Conservation (phyloP, 148 eudicot species). For the Camellia japonica region DNA sequence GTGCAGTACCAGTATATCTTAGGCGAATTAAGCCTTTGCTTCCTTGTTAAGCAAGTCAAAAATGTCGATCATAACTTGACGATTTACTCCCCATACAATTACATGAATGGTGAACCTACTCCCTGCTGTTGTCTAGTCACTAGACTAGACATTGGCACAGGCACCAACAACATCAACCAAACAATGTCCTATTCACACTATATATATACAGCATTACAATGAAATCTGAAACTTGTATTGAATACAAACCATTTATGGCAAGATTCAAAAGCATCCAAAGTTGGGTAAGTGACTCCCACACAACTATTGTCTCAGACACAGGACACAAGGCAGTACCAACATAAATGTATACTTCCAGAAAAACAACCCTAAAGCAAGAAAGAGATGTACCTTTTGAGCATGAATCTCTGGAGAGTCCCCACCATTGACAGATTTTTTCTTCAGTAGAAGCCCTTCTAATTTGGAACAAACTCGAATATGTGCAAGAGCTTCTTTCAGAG, state of each 20-base stretch:
- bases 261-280: conserved; percentile 1
- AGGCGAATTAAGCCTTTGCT: neutral
- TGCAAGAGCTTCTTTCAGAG: conserved; percentile 78
- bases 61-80: neutral
- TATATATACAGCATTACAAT: too few species aligned
- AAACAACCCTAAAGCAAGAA: neutral
- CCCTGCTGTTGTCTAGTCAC: neutral
- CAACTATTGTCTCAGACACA: neutral
- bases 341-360: neutral
- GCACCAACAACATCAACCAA: neutral
- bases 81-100: neutral
- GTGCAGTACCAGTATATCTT: neutral
- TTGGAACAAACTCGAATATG: conserved; percentile 84
- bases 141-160: neutral
- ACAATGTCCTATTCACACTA: neutral
- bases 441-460: conserved; percentile 79
- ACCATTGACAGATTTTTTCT: conserved; percentile 58
- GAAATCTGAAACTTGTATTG: neutral
- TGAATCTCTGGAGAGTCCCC: conserved; percentile 93
- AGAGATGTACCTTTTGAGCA: conserved; percentile 79
- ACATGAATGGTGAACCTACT: neutral
- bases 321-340: neutral
- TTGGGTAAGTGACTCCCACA: neutral
- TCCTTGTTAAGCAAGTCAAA: too few species aligned
- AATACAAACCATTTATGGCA: neutral